phyloP scores from a whole-genome alignment of 1,139 yeast genomes.

The Waltiozyma sp. region DNA sequence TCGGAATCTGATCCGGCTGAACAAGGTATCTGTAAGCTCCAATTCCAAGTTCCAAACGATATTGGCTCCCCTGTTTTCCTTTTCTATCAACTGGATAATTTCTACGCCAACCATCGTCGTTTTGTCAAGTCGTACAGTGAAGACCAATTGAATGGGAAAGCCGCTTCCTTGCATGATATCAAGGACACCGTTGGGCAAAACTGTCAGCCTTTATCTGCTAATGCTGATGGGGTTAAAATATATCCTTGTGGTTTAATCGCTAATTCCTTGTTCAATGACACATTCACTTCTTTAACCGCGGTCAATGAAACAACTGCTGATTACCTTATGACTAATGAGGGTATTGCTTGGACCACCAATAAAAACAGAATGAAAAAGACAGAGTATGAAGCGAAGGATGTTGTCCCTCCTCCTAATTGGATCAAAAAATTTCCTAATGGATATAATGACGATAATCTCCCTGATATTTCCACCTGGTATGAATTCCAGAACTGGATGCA shows the following conservation, averaged over 20 bases:
- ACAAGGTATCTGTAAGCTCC: conserved; percentile 51
- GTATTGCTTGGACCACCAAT: conserved; percentile 85
- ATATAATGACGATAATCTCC: conserved; percentile 72
- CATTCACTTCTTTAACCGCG: conserved; percentile 43
- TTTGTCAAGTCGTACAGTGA: conserved; percentile 86
- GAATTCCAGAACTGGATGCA: conserved; percentile 98
- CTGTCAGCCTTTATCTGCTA: conserved; percentile 68
- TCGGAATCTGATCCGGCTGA: conserved; percentile 33
- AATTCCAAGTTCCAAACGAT: conserved; percentile 67
- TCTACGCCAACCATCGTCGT: conserved; percentile 89
- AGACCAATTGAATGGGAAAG: conserved; percentile 74
- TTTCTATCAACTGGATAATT: conserved; percentile 72
- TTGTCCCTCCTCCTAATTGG: conserved; percentile 98
- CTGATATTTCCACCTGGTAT: conserved; percentile 67
- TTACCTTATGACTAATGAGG: conserved; percentile 53
- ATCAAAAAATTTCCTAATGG: conserved; percentile 75
- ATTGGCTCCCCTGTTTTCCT: conserved; percentile 69
- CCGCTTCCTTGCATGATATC: conserved; percentile 41
- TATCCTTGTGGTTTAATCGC: conserved; percentile 97
- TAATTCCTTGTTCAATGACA: conserved; percentile 84
- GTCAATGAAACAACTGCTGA: conserved; percentile 38
- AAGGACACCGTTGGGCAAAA: conserved; percentile 69
- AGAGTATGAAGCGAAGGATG: conserved; percentile 51
- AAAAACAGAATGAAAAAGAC: conserved; percentile 73
- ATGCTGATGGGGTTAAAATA: conserved; percentile 41